Base-by-base conservation (phyloP, 78 protist genomes). In the Corallochytrium limacisporum region DNA sequence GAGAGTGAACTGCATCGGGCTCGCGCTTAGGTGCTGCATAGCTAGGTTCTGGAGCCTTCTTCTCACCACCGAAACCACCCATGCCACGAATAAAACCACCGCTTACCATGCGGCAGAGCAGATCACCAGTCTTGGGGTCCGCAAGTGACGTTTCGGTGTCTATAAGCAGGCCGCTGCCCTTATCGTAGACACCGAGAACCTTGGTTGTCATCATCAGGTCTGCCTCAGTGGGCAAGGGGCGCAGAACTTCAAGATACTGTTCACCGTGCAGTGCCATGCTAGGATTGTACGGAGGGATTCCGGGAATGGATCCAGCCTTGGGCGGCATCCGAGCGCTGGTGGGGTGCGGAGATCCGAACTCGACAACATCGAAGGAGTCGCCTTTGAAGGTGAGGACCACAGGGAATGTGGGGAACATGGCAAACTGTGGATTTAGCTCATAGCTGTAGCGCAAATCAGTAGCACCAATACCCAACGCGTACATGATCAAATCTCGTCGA, bases 391-490 rank as follows among this genome's bases (percentile, higher is more conserved):
- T 37, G 33, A 62, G 22, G 22, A 62, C 69, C 35, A 47, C 18
- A 9, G 69, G 54, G 54, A 42, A 62, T 9, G 56, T 26, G 13
- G 69, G 69, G 31, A 62, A 33, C 31, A 33, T 15, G 13, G 61
- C 42, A 31, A 62, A 62, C 46, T 18, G 36, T 12, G 69, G 54
- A 60, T 62, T 24, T 12, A 36, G 47, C 26, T 62, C 69, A 38
- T n/a, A 62, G n/a, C 18, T 36, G 22, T 26, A 62, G 32, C 43
- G 15, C 33, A 62, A 31, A 6, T 62, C 69, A 12, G 6, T 9
- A 6, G 46, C 22, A 16, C 69, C 69, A 8, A 62, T 15, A 33
- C 69, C 69, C n/a, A 62, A 33, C 18, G 50, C 49, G 69, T 62
- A 62, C 69, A 62, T 26, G 13, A 62, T 9, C 20, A 46, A 13